Percentiles rank a stretch among this genome's conserved stretches.
phyloP scores from a whole-genome alignment of 305 asterid species.

The Fraxinus sp. region DNA sequence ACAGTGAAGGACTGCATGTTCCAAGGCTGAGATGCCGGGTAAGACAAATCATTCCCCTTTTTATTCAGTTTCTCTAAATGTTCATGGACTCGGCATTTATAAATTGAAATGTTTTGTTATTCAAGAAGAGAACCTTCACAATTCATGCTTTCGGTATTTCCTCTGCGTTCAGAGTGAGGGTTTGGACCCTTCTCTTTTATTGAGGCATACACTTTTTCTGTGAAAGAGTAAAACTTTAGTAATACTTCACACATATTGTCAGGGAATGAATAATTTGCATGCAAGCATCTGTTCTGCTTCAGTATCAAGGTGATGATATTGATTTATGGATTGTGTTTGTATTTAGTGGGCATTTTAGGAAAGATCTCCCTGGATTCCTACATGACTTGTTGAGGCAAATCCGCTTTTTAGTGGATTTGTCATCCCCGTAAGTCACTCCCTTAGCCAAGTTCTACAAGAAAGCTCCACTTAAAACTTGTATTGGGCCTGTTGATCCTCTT shows the following conservation, averaged over 20 bases:
- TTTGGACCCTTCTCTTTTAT: conserved; percentile 16
- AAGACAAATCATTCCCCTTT: conserved; percentile 24
- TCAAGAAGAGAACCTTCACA: conserved; percentile 16
- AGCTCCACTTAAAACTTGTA: background rate
- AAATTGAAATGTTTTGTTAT: conserved; percentile 8
- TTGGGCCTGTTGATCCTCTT: background rate
- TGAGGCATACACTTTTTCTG: conserved; percentile 9
- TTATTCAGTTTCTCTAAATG: conserved; percentile 13
- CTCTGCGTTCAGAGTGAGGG: conserved; percentile 9
- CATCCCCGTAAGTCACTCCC: background rate
- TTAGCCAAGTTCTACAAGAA: background rate
- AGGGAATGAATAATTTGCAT: background rate
- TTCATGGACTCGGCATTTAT: conserved; percentile 2
- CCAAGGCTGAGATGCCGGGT: conserved; percentile 89
- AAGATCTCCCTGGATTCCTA: too few species aligned
- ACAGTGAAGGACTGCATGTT: conserved; percentile 48
- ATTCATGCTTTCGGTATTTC: conserved; percentile 8
- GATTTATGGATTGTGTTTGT: background rate
- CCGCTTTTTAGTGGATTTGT: background rate
- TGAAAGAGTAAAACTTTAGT: background rate
- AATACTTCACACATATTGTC: background rate
- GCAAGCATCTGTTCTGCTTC: background rate
- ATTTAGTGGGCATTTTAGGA: background rate
- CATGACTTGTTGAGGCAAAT: too few species aligned
- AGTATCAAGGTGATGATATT: background rate